Conservation (phyloP, 345 rosid species). For the Brassica cretica region DNA sequence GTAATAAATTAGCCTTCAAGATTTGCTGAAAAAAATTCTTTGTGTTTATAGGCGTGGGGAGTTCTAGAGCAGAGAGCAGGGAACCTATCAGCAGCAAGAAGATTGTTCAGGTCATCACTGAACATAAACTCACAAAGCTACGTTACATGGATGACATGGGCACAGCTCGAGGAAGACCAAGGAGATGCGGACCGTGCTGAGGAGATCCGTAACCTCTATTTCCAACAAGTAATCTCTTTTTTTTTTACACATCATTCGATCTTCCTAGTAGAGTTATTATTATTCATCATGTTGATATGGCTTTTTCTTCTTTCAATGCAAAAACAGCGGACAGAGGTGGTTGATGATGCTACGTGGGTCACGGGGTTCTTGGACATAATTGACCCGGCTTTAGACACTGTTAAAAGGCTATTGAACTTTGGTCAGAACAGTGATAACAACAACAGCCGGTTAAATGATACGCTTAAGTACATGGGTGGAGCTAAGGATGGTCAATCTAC, state of each 20-base stretch:
- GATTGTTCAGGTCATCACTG: conserved; percentile 83
- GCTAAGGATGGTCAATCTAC: conserved; percentile 35
- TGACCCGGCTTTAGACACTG: conserved; percentile 90
- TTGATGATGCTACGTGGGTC: conserved; percentile 93
- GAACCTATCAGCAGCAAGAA: conserved; percentile 79
- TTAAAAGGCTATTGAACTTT: conserved; percentile 77
- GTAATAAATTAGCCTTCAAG: background rate
- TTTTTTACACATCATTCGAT: background rate
- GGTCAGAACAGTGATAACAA: conserved; percentile 47
- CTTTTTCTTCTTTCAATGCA: conserved; percentile 12
- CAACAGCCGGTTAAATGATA: conserved; percentile 37
- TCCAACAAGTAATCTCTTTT: conserved; percentile 69
- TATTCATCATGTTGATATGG: conserved; percentile 2
- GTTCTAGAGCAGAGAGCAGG: conserved; percentile 91
- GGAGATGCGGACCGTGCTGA: conserved; percentile 91
- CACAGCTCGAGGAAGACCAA: conserved; percentile 89
- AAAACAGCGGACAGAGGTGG: conserved; percentile 83
- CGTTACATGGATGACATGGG: conserved; percentile 99
- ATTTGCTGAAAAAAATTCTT: background rate
- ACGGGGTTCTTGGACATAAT: conserved; percentile 78
- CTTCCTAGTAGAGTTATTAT: background rate
- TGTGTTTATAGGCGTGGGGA: conserved; percentile 83
- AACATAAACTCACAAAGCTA: conserved; percentile 86
- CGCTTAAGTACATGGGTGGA: conserved; percentile 33
- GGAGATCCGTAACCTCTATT: conserved; percentile 88